Evolutionary conservation across 495 filamentous ascomycete genomes (phyloP), one percentile per base, ranked within the genome.

Genomic region (Hypoxylon trugodes): DNA sequence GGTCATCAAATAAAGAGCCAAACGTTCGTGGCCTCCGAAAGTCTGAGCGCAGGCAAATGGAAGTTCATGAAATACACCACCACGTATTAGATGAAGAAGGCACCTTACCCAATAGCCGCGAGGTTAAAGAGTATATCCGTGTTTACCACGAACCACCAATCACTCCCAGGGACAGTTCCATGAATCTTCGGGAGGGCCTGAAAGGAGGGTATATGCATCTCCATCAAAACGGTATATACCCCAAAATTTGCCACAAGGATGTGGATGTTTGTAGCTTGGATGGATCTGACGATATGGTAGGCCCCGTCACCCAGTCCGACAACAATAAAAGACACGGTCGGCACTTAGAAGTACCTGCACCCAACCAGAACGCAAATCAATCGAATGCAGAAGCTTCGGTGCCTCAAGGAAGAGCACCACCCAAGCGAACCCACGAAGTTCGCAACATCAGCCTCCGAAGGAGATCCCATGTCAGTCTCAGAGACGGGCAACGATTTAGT

Each of bases 401-500:
- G 21, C 26, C 57, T 19, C 45, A 66, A 25, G 53, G 43, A 18
- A 53, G 55, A 24, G 25, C 48, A 21, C 43, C 69, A 43, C 26
- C 40, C 18, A 69, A 53, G 25, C 54, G 55, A 46, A 53, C 13
- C 28, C 66, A 69, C 36, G 67, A 72, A 30, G 16, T 70, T 12
- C 68, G 52, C 24, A 70, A 69, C 7, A 58, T 78, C 46, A 73
- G 62, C 61, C 73, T 78, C 45, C 72, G 73, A 48, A 73, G 72
- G 21, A 76, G 68, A 35, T 73, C 71, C 5, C 73, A 77, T 54
- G 71, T 77, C 66, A 78, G 76, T 43, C 68, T 82, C 18, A 71
- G 69, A 25, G 78, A 77, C 30, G 69, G 70, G 10, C 77, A 81
- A 50, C 76, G 73, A 7, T 85, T 86, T 66, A 85, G 78, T 54